Percentiles rank a stretch among this genome's conserved stretches.
These are phyloP conservation scores for Candida andamanensis DNA, from an alignment of 805 yeast genomes.

Conservation along the genomic window DNA sequence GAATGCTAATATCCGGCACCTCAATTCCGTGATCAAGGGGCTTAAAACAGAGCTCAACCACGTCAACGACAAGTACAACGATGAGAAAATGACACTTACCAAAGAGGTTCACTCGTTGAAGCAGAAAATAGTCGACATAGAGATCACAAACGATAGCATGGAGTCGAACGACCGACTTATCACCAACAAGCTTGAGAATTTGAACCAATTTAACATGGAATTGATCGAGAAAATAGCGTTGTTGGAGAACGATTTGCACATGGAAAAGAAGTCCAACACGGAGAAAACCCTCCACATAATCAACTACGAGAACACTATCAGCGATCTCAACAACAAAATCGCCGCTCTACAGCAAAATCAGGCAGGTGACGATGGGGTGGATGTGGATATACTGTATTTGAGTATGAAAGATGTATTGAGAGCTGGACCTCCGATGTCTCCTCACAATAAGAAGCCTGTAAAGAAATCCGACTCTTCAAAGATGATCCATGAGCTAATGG, in stretches of 20 bases:
- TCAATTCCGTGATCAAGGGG: constrained; percentile 2
- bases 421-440: constrained; percentile 20
- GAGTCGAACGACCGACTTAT: constrained; percentile 34
- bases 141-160: constrained; percentile 39
- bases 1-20: constrained; percentile 2
- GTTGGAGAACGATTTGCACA: constrained; percentile 35
- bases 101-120: constrained; percentile 18
- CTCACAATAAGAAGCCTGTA: constrained; percentile 2
- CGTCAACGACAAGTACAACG: constrained; percentile 14
- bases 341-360: constrained; percentile 1
- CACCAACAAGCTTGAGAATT: constrained; percentile 25
- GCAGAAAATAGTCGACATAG: constrained; percentile 33
- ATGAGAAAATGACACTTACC: constrained; percentile 19
- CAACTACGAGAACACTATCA: constrained; percentile 27
- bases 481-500: constrained; percentile 25
- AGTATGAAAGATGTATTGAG: constrained; percentile 21
- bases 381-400: constrained; percentile 17
- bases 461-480: constrained; percentile 26
- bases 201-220: constrained; percentile 38
- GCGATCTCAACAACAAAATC: constrained; percentile 13
- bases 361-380: constrained; percentile 2
- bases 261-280: constrained; percentile 19
- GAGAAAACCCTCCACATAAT: constrained; percentile 23
- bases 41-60: constrained; percentile 16
- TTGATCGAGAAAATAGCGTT: constrained; percentile 38